These are phyloP conservation scores for Xylariales sp. DNA, from an alignment of 2,329 filamentous ascomycete species.

Conservation along the genomic window DNA sequence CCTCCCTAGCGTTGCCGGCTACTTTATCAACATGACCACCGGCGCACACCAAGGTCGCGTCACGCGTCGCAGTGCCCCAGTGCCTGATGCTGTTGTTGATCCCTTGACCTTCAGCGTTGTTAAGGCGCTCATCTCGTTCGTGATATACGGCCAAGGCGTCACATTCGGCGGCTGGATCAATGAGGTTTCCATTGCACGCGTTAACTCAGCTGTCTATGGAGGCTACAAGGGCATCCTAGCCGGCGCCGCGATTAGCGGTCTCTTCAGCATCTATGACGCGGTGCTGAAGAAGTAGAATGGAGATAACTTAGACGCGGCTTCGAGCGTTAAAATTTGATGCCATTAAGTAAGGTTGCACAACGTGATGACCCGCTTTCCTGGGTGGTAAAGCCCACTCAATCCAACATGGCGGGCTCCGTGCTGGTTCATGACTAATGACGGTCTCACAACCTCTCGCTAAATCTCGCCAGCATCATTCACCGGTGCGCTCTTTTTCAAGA, in stretches of 20 bases:
- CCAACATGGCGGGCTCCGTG: conserved; percentile 17
- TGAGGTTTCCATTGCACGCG: conserved; percentile 67
- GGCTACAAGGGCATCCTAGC: conserved; percentile 77
- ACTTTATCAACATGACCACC: conserved; percentile 88
- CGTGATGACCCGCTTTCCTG: conserved; percentile 11
- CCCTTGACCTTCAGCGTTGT: conserved; percentile 90
- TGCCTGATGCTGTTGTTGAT: conserved; percentile 74
- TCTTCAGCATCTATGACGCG: conserved; percentile 82
- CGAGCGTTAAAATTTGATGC: conserved; percentile 1
- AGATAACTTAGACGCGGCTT: neutral
- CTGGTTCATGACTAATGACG: conserved; percentile 26
- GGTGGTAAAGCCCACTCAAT: conserved; percentile 16
- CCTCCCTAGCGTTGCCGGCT: conserved; percentile 78
- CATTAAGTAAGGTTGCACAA: conserved; percentile 10
- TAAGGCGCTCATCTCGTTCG: conserved; percentile 84
- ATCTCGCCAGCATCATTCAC: conserved; percentile 24
- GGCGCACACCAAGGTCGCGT: conserved; percentile 56
- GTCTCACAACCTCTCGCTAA: conserved; percentile 7
- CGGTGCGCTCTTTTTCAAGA: conserved; percentile 27
- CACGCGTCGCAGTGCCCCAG: conserved; percentile 56
- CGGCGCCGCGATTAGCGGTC: conserved; percentile 73
- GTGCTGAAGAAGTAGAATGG: conserved; percentile 73
- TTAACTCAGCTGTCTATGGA: conserved; percentile 75
- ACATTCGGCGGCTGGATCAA: conserved; percentile 72
- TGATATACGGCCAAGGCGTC: conserved; percentile 78